Base-by-base conservation (phyloP, 2,329 filamentous ascomycete genomes). In the Huntiella decipiens region DNA sequence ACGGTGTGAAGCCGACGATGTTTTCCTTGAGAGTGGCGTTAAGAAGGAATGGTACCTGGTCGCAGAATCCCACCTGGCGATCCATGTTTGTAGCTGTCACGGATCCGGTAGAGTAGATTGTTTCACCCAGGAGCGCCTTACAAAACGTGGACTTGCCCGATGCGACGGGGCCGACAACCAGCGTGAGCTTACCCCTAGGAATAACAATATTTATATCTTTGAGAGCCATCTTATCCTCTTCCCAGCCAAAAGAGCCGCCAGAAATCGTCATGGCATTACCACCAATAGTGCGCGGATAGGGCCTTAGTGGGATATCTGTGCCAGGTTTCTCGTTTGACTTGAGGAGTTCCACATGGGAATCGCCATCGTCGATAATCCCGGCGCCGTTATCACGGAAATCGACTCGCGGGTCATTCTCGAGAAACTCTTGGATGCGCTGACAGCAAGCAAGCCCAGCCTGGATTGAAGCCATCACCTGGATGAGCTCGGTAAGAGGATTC, bases 161-260 rank as follows among this genome's bases (percentile, higher is more conserved):
- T 3, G 55, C 59, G 2, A 65, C 55, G 0, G 63, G 63, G 0
- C 63, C 64, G 6, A 63, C 56, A 2, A 66, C 52, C 5, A 65
- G 56, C 3, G 60, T 65, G 1, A 66, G 54, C 4, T 54, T 49
- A 3, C 52, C 52, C 0, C 53, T 45, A 2, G 58, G 56, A 2
- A 66, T 53, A 1, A 52, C 52, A 2, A 63, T 47, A 11, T 59
- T 53, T 46, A 66, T 55, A 8, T 60, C 43, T 1, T 40, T 52
- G 3, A 65, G 54, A 6, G 51, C 49, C 47, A 53, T 52, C 12
- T 46, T 45, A 3, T 50, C 52, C 6, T 51, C 50, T 1, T 44
- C 47, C 58, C 57, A 60, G 16, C 56, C 57, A 37, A 57, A 53
- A 34, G 28, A 42, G 12, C 32, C 45, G 10, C 16, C 41, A 4